Evolutionary conservation across 331 rosid genomes (phyloP).

Genomic region (Telfairia occidentalis): DNA sequence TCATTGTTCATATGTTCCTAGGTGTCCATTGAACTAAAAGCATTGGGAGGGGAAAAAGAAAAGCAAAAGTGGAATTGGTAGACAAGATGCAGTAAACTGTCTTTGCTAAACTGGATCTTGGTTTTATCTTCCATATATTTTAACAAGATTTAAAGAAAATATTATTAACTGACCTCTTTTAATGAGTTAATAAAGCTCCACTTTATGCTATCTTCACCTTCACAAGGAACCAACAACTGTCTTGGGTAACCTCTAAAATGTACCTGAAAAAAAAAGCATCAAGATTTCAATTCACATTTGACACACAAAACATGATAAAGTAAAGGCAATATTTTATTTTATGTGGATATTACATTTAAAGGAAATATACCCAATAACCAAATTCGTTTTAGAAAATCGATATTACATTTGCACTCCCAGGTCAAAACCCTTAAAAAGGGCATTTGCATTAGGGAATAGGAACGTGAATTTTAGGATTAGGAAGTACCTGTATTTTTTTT

Average conservation of each 20-base stretch:
- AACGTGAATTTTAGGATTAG: no score
- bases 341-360: no score
- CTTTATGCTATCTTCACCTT: conserved; percentile 80
- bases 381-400: background rate
- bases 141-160: background rate
- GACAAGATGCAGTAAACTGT: no score
- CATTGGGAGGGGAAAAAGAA: no score
- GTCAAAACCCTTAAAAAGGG: background rate
- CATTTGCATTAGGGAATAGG: background rate
- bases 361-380: background rate
- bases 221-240: conserved; percentile 65
- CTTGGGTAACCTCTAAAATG: conserved; percentile 89
- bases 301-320: background rate
- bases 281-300: background rate
- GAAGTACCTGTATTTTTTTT: no score
- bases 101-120: no score
- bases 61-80: no score
- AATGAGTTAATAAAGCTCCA: conserved; percentile 92
- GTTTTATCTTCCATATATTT: background rate
- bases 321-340: background rate
- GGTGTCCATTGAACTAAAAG: no score
- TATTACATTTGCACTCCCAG: background rate
- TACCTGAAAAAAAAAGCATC: conserved; percentile 41
- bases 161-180: conserved; percentile 57
- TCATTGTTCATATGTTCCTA: no score